Conservation (phyloP, 1,139 yeast species). For the Ogataea hybrid region DNA sequence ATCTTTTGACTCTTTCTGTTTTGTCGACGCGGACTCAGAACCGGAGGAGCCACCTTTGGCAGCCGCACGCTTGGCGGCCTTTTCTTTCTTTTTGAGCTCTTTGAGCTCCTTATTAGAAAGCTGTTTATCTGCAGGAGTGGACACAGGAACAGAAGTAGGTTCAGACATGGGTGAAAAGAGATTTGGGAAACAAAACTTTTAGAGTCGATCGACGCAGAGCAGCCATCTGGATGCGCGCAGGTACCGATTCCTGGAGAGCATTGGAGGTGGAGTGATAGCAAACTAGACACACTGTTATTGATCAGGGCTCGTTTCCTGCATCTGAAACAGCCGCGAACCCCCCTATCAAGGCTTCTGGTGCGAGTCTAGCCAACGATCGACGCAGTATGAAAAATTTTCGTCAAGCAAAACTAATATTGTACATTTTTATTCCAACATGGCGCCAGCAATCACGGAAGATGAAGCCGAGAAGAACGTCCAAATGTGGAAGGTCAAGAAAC, state of each 20-base stretch:
- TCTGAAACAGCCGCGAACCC: no score
- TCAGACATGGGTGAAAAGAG: slow-evolving; percentile 6
- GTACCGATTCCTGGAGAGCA: neutral
- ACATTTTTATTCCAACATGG: slow-evolving; percentile 22
- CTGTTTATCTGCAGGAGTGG: slow-evolving; percentile 23
- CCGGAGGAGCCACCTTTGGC: slow-evolving; percentile 36
- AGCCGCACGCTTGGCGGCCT: slow-evolving; percentile 84
- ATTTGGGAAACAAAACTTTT: slow-evolving; percentile 4
- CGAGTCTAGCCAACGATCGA: slow-evolving; percentile 3
- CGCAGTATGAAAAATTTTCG: slow-evolving; percentile 13
- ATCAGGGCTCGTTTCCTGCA: no score
- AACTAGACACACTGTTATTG: no score
- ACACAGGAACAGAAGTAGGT: slow-evolving; percentile 8
- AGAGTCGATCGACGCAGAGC: slow-evolving; percentile 11
- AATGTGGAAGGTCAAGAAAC: slow-evolving; percentile 97
- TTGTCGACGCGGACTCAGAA: slow-evolving; percentile 30
- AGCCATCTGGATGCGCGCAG: neutral
- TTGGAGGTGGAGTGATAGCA: no score
- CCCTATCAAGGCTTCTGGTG: no score
- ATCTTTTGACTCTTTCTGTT: slow-evolving; percentile 4
- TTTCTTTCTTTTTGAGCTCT: slow-evolving; percentile 83
- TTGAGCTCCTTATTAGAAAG: slow-evolving; percentile 81
- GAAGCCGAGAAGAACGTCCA: slow-evolving; percentile 92
- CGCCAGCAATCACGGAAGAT: slow-evolving; percentile 42
- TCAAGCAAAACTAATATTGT: slow-evolving; percentile 6